A percentile compares a stretch with the other conserved stretches of the same genome.
phyloP scores from a whole-genome alignment of 192 early-diverging fungal genomes.

The Podila clonocystis region DNA sequence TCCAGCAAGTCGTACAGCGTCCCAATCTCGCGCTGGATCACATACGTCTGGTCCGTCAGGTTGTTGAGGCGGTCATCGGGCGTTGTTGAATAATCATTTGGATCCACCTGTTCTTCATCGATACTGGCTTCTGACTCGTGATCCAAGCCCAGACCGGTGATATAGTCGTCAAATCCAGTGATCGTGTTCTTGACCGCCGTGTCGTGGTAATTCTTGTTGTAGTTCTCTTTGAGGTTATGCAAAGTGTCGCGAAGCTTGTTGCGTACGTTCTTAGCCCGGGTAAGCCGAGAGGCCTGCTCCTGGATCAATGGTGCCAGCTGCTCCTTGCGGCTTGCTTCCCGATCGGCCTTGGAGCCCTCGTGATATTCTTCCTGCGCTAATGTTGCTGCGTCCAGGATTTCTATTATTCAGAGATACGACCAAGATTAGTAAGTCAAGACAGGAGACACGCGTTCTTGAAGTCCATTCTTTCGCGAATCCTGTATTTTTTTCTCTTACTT shows the following conservation, averaged over 20 bases:
- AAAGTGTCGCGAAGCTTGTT: constrained; percentile 52
- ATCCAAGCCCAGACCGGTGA: constrained; percentile 50
- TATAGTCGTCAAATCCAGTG: constrained; percentile 68
- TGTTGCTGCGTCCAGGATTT: constrained; percentile 12
- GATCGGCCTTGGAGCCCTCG: constrained; percentile 27
- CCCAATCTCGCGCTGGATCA: constrained; percentile 24
- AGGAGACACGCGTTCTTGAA: too few species aligned
- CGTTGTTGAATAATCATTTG: not conserved
- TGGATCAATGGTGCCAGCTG: constrained; percentile 26
- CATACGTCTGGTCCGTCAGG: constrained; percentile 22
- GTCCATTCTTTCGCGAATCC: too few species aligned
- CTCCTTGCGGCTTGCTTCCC: constrained; percentile 2
- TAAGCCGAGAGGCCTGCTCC: constrained; percentile 32
- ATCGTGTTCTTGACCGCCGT: constrained; percentile 71
- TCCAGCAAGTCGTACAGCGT: constrained; percentile 30
- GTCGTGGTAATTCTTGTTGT: constrained; percentile 82
- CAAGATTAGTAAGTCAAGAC: not conserved
- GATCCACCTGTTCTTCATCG: constrained; percentile 14
- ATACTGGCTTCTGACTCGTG: not conserved
- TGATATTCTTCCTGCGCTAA: constrained; percentile 17
- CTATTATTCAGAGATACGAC: not conserved
- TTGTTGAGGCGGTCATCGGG: constrained; percentile 39
- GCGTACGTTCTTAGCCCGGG: constrained; percentile 36
- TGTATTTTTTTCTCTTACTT: constrained; percentile 13
- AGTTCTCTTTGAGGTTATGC: constrained; percentile 63